Evolutionary conservation across 768 basidiomycete species (phyloP).

Genomic region (Kwoniella newhampshirensis): DNA sequence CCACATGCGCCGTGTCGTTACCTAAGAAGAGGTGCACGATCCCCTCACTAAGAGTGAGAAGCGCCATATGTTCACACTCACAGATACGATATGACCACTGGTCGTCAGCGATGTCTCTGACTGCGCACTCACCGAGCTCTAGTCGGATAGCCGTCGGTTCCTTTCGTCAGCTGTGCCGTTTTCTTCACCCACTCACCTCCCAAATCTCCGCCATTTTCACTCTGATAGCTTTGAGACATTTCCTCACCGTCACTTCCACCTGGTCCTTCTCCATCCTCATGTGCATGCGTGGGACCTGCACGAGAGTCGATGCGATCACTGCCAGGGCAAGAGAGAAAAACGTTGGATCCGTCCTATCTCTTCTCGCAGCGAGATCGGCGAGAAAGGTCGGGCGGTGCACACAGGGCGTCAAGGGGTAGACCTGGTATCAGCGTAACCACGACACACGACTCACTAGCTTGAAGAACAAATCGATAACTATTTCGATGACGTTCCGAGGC

Average conservation of each 20-base stretch:
- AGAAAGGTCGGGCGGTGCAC: conserved; percentile 89
- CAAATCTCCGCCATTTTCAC: conserved; percentile 38
- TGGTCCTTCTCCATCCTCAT: conserved; percentile 73
- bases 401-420: conserved; percentile 88
- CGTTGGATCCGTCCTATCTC: conserved; percentile 62
- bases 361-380: conserved; percentile 74
- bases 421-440: conserved; percentile 44
- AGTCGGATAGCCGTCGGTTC: conserved; percentile 31
- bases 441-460: conserved; percentile 33
- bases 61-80: conserved; percentile 10
- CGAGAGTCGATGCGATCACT: conserved; percentile 75
- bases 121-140: conserved; percentile 22
- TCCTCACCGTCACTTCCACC: conserved; percentile 77
- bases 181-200: conserved; percentile 25
- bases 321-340: conserved; percentile 55
- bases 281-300: conserved; percentile 85
- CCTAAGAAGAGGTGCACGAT: conserved; percentile 45
- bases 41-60: conserved; percentile 25
- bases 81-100: conserved; percentile 39
- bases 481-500: conserved; percentile 27
- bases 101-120: background rate
- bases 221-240: conserved; percentile 63
- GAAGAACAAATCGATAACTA: conserved; percentile 40
- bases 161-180: conserved; percentile 11
- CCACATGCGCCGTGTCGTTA: conserved; percentile 45